Evolutionary conservation across 345 rosid genomes (phyloP).

Genomic region (Syzygium aromaticum): DNA sequence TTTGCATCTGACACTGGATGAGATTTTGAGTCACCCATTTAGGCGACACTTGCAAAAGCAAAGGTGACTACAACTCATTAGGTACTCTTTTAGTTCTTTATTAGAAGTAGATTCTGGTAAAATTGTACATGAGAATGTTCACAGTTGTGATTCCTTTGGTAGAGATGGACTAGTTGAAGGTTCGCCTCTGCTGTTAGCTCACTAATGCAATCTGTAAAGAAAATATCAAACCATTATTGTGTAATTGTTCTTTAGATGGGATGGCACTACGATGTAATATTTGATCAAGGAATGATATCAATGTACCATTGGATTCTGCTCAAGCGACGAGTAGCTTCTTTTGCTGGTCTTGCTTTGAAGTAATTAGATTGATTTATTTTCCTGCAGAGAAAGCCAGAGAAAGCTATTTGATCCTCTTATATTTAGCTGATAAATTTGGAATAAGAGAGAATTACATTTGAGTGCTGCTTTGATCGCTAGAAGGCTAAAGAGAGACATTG

Average conservation of each 20-base stretch:
- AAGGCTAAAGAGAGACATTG: not conserved
- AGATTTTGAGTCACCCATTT: not conserved
- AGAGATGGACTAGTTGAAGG: not conserved
- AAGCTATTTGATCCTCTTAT: not conserved
- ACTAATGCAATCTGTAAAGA: not conserved
- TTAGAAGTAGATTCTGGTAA: not conserved
- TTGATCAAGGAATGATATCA: not conserved
- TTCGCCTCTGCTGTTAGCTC: not conserved
- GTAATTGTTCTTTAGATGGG: not conserved
- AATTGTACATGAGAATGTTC: not conserved
- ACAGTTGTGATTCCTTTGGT: not conserved
- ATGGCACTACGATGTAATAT: not conserved
- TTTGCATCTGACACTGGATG: not conserved
- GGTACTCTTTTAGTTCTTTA: not conserved
- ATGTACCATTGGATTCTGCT: not conserved
- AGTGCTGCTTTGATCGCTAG: not conserved
- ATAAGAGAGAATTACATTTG: not conserved
- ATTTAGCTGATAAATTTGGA: not conserved
- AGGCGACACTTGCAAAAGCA: not conserved
- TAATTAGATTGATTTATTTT: not conserved
- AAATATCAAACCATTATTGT: not conserved
- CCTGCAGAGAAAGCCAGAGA: not conserved
- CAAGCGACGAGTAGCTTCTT: not conserved
- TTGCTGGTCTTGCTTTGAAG: not conserved
- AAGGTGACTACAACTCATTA: not conserved